Evolutionary conservation across 257 asterid species (phyloP), one percentile per base, ranked within the genome.

Genomic region (Salvia miltiorrhiza): DNA sequence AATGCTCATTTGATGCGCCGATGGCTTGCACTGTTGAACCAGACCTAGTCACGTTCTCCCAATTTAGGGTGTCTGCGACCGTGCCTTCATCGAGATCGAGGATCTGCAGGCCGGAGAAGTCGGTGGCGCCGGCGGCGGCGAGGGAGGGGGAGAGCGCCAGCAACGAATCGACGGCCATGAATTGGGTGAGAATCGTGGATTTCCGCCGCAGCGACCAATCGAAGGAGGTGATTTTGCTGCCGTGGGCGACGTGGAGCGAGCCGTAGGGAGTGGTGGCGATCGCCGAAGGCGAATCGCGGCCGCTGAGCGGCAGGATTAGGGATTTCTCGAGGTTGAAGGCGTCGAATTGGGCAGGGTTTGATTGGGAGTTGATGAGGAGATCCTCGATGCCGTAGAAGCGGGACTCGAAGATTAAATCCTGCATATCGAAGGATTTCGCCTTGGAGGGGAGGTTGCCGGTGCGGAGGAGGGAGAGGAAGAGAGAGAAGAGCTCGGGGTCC

Each of bases 41-140:
- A 26, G 99, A 89, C 76, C 76, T 85, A 10, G 99, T 94, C 50
- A 89, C 97, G 60, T 94, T 94, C 64, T 89, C 99, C 99, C 99
- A 94, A 77, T 89, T 76, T 64, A 94, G 52, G 7, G 93, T 94
- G 12, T 87, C 83, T 19, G 41, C 82, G 9, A 94, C 92, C 54
- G 43, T 63, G 32, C 96, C 95, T 77, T 81, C 79, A 3, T 82
- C 85, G 9, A 86, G 86, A 78, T 94, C 96, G 61, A 94, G 73
- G 16, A 94, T 84, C 71, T 94, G 99, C 69, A 94, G 55, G 9
- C 99, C 99, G 1, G 97, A 87, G 69, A 89, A 86, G 67, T 94
- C 97, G 3, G 95, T 89, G 58, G 99, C 99, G 5, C 99, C 99
- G 0, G 92, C 96, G 2, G 97, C 99, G 3, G 84, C 96, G 1